Base-by-base conservation (phyloP, 2,329 filamentous ascomycete genomes). In the Ceratocystiopsis sp. region DNA sequence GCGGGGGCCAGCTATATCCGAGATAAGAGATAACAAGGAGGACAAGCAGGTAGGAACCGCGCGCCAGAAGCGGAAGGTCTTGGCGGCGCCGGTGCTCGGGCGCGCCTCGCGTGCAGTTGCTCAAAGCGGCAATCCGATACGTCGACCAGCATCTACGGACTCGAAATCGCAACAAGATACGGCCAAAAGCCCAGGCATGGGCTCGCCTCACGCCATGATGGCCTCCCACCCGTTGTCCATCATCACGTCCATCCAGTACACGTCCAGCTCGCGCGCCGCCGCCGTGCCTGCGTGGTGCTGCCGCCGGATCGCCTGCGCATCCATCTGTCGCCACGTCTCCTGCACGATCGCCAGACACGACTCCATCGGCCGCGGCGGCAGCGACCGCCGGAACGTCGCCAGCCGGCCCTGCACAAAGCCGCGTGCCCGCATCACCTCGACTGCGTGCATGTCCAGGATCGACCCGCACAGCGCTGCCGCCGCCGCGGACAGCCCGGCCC, bases 221-320 rank as follows among this genome's bases (percentile, higher is more conserved):
- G 68, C 72, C 53, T 73, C 66, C 67, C 67, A 72, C 10, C 67
- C 64, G 45, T 67, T 69, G 53, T 72, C 67, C 49, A 69, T 66
- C 64, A 71, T 68, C 7, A 73, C 62, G 51, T 73, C 68, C 50
- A 73, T 62, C 69, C 69, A 73, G 52, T 71, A 72, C 4, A 62
- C 59, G 25, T 66, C 59, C 14, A 61, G 57, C 0, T 65, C 33
- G 33, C 7, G 25, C 5, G 6, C 25, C 5, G 25, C 7, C 5
- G 25, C 10, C 5, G 19, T 21, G 4, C 19, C 25, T 8, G 25
- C 5, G 4, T 21, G 19, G 4, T 21, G 19, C 66, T n/a, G 9
- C 38, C 18, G 3, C 19, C 33, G 35, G 14, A 17, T 38, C 4
- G 43, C 44, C 37, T 50, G 49, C 12, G 19, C 33, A 52, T 74